phyloP scores from a whole-genome alignment of 1,284 basidiomycete genomes.

The Austroboletus novae-zelandiae region DNA sequence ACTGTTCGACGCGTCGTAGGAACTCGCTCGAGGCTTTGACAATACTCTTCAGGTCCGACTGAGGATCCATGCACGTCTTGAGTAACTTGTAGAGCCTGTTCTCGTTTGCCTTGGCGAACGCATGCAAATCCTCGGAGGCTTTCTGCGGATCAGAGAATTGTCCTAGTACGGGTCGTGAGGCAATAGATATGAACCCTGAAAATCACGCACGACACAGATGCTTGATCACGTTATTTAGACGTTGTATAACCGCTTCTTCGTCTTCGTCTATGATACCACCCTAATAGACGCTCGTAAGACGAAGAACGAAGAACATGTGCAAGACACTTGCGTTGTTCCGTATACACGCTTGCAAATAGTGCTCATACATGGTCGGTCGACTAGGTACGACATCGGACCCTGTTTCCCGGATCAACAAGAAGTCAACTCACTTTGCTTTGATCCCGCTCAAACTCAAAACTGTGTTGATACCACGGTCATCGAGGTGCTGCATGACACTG shows the following conservation, averaged over 20 bases:
- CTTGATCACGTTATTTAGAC: slow-evolving; percentile 55
- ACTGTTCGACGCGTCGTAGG: slow-evolving; percentile 70
- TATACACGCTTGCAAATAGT: slow-evolving; percentile 70
- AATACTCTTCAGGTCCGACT: slow-evolving; percentile 79
- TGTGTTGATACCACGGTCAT: slow-evolving; percentile 56
- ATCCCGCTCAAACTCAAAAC: slow-evolving; percentile 65
- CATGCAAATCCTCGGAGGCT: slow-evolving; percentile 73
- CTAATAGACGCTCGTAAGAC: slow-evolving; percentile 38
- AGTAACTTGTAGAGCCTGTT: slow-evolving; percentile 82
- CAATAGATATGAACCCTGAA: slow-evolving; percentile 1
- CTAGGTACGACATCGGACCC: slow-evolving; percentile 33
- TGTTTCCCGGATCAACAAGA: not conserved
- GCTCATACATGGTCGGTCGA: slow-evolving; percentile 60
- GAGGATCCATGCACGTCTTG: slow-evolving; percentile 77
- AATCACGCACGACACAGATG: slow-evolving; percentile 53
- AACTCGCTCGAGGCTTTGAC: slow-evolving; percentile 84
- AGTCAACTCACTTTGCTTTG: slow-evolving; percentile 46
- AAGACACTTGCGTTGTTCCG: slow-evolving; percentile 69
- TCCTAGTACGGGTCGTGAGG: slow-evolving; percentile 32
- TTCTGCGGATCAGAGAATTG: slow-evolving; percentile 71
- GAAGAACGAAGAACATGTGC: slow-evolving; percentile 1
- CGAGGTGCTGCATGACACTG: slow-evolving; percentile 70
- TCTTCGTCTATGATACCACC: slow-evolving; percentile 84
- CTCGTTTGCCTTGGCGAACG: slow-evolving; percentile 89
- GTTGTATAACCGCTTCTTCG: slow-evolving; percentile 59